Evolutionary conservation across 257 asterid genomes (phyloP).

Genomic region (Cynanchum wilfordii): DNA sequence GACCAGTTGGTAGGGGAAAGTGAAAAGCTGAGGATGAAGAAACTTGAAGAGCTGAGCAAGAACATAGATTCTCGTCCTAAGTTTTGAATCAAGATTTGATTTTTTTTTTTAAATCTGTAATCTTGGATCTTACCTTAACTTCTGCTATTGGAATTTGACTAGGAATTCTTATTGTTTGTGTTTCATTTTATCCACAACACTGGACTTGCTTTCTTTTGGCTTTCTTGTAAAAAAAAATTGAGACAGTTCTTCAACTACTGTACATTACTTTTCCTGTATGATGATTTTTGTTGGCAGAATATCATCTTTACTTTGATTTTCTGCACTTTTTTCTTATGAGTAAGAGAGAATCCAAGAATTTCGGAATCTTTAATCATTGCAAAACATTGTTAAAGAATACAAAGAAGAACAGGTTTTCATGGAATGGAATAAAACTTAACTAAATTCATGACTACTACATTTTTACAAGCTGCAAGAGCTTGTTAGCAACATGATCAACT

Average conservation of each 20-base stretch:
- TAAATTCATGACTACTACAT: neutral
- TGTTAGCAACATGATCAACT: conserved; percentile 9
- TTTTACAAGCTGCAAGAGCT: conserved; percentile 1
- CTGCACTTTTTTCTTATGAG: no score
- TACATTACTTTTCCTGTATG: neutral
- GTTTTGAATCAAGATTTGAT: conserved; percentile 13
- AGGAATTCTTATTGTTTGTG: conserved; percentile 6
- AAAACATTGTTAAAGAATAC: neutral
- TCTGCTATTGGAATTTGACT: conserved; percentile 5
- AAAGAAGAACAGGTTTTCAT: neutral
- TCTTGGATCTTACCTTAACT: conserved; percentile 9
- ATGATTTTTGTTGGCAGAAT: neutral
- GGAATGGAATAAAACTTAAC: neutral
- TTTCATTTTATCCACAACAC: conserved; percentile 8
- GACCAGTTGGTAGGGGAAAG: conserved; percentile 79
- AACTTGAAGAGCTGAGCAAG: conserved; percentile 84
- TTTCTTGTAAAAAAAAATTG: conserved; percentile 9
- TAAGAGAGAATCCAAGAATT: conserved; percentile 3
- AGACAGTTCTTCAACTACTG: conserved; percentile 1
- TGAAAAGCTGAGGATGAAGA: conserved; percentile 77
- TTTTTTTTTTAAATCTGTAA: neutral
- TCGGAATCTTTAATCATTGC: neutral
- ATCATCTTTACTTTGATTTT: neutral
- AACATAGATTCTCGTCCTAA: conserved; percentile 49
- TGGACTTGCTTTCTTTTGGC: neutral